Evolutionary conservation across 2,329 filamentous ascomycete genomes (phyloP), one percentile per base, ranked within the genome.

Genomic region (Capronia epimyces): DNA sequence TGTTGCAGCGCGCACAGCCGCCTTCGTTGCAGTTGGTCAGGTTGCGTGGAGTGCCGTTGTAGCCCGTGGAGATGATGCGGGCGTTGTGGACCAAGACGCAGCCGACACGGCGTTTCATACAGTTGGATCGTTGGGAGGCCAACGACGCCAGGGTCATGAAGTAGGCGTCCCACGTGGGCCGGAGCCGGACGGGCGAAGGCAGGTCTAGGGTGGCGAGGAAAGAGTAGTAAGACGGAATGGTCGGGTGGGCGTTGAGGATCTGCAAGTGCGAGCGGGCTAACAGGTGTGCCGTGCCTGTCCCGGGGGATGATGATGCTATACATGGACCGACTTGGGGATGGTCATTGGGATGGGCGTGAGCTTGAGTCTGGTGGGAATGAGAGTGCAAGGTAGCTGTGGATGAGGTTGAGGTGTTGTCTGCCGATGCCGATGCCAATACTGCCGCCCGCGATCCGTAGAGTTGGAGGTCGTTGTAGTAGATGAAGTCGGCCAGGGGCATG

Each of bases 141-240:
- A 98, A 81, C 27, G 87, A 89, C 3, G 93, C 90, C n/a, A 98
- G 76, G 34, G 87, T 82, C 93, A 98, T 98, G 66, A 98, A 98
- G 73, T 98, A 98, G 63, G 87, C 84, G 69, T 98, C 93, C 93
- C 93, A 98, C 43, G 81, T 84, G 1, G 93, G 93, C 1, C 93
- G 82, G 29, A 98, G 76, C 1, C 93, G 84, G 61, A 86, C 80
- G 27, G 84, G 79, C 63, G 93, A 83, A 1, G 85, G 78, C 21
- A 98, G 79, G 66, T 95, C 81, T 6, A 96, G 78, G 41, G 81
- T 78, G 43, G 79, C 76, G 1, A 98, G 79, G 7, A 86, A 84
- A 2, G 78, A 74, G 66, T 89, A 83, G 4, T 97, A 77, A 59
- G 85, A 79, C 8, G 81, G 72, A 1, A 95, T 71, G 21, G 84